phyloP scores from a whole-genome alignment of 345 rosid genomes.

The Gossypium stocksii region DNA sequence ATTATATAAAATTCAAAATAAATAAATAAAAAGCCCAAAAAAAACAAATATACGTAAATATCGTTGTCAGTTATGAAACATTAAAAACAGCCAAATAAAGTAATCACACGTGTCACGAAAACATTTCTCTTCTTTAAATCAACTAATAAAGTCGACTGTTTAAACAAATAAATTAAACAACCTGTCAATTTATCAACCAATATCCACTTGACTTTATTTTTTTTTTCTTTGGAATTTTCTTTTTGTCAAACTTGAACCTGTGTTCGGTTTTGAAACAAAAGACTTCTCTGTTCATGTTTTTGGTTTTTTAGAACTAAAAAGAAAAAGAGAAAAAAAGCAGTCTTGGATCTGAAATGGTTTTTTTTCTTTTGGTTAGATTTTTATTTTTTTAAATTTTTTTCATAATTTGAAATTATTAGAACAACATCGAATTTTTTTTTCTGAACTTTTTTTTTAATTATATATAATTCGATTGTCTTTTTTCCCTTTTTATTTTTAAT shows the following conservation, averaged over 20 bases:
- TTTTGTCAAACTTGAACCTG: neutral
- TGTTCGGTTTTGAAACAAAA: conserved; percentile 24
- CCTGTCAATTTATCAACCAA: neutral
- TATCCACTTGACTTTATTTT: neutral
- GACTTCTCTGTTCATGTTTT: neutral
- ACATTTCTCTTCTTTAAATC: too few relatives aligned
- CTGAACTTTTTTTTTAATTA: conserved; percentile 13
- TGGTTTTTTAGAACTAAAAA: neutral
- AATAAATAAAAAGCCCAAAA: too few relatives aligned
- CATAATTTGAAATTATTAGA: neutral
- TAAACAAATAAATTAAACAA: neutral
- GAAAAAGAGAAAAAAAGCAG: neutral
- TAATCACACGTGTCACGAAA: too few relatives aligned
- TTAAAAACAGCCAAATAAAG: too few relatives aligned
- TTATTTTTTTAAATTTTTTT: neutral
- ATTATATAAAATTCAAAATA: too few relatives aligned
- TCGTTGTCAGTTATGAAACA: too few relatives aligned
- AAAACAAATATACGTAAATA: too few relatives aligned
- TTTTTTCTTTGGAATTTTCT: neutral
- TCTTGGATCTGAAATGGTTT: conserved; percentile 27
- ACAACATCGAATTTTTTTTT: conserved; percentile 10
- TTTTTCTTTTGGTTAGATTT: neutral
- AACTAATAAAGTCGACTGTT: neutral
- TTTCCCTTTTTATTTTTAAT: neutral
- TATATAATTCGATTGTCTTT: neutral